Evolutionary conservation across 148 eudicot species (phyloP).

Genomic region (Arctostaphylos glauca): DNA sequence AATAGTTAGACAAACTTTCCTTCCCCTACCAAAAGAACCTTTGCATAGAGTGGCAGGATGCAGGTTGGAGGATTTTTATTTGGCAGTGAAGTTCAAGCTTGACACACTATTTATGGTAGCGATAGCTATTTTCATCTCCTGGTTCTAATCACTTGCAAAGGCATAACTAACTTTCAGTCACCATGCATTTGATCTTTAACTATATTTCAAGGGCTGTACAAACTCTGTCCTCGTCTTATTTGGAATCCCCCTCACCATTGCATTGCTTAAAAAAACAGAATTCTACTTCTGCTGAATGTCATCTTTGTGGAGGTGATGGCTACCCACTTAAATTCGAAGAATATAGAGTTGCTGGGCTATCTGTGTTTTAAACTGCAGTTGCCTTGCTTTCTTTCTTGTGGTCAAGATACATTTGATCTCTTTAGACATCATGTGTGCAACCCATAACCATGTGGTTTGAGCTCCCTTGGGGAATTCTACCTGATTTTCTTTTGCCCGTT

Average conservation of each 20-base stretch:
- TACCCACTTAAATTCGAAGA: constrained; percentile 1
- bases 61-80: constrained; percentile 1
- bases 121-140: background rate
- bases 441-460: background rate
- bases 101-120: background rate
- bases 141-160: background rate
- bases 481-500: background rate
- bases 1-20: background rate
- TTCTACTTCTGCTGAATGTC: background rate
- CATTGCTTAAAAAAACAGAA: background rate
- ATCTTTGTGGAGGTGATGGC: constrained; percentile 5
- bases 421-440: background rate
- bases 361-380: background rate
- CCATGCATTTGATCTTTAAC: background rate
- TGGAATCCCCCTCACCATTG: background rate
- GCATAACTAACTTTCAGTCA: background rate
- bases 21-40: background rate
- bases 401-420: background rate
- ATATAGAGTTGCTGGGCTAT: background rate
- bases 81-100: background rate
- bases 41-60: background rate
- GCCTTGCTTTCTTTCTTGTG: background rate
- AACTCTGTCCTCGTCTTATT: background rate
- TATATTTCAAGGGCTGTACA: background rate
- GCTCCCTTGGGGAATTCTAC: background rate